phyloP scores from a whole-genome alignment of 495 filamentous ascomycete genomes.

The Amniculicola lignicola region DNA sequence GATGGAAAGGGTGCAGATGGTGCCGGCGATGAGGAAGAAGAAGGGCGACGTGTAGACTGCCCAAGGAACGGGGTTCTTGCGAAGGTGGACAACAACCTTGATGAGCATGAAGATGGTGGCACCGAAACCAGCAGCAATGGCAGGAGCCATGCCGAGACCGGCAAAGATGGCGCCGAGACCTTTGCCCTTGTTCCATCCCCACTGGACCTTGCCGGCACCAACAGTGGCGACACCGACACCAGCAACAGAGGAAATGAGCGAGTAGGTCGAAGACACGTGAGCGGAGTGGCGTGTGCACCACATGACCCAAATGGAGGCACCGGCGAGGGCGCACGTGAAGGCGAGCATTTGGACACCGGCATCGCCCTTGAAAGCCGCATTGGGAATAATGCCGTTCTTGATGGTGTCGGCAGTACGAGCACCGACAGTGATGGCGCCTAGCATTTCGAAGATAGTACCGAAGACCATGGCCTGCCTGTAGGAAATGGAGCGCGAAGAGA shows the following conservation, averaged over 20 bases:
- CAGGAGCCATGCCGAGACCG: constrained; percentile 58
- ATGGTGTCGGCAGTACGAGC: constrained; percentile 50
- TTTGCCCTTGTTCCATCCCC: constrained; percentile 57
- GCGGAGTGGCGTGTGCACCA: constrained; percentile 60
- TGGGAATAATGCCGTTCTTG: constrained; percentile 44
- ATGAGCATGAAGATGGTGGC: constrained; percentile 60
- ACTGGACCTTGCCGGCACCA: constrained; percentile 55
- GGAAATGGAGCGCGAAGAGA: constrained; percentile 35
- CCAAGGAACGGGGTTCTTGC: constrained; percentile 55
- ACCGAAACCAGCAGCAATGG: constrained; percentile 56
- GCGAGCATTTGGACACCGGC: constrained; percentile 51
- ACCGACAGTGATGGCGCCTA: constrained; percentile 59
- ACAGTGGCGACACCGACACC: constrained; percentile 61
- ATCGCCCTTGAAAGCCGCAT: constrained; percentile 37
- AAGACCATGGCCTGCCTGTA: constrained; percentile 36
- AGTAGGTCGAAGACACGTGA: constrained; percentile 64
- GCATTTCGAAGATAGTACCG: constrained; percentile 35
- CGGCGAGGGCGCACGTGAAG: constrained; percentile 58
- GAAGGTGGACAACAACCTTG: constrained; percentile 57
- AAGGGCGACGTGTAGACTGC: constrained; percentile 57
- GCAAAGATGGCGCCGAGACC: constrained; percentile 56
- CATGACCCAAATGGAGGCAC: constrained; percentile 57
- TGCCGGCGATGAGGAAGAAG: constrained; percentile 51
- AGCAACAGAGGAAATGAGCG: constrained; percentile 58
- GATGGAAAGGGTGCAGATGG: constrained; percentile 58